Conservation (phyloP, 2,329 filamentous ascomycete genomes). For the Trichoderma arundinaceum region DNA sequence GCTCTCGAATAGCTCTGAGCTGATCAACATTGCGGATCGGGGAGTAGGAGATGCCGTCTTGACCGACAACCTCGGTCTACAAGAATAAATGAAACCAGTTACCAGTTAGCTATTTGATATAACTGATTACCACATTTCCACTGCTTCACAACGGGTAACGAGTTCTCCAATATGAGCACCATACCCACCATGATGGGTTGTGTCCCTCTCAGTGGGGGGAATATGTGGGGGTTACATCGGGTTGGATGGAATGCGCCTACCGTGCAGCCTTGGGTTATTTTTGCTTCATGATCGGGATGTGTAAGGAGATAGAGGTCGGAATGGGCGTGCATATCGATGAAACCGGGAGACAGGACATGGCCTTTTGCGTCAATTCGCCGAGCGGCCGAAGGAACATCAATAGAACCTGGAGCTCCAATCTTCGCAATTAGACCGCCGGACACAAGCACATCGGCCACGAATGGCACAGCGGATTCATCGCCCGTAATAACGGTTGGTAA, state of each 20-base stretch:
- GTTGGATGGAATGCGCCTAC: slow-evolving; percentile 31
- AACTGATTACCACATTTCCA: neutral
- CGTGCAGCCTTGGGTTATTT: slow-evolving; percentile 39
- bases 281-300: slow-evolving; percentile 36
- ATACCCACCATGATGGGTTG: neutral
- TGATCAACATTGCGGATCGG: slow-evolving; percentile 34
- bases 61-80: slow-evolving; percentile 38
- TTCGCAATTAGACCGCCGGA: slow-evolving; percentile 34
- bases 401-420: slow-evolving; percentile 33
- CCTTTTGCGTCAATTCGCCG: slow-evolving; percentile 35
- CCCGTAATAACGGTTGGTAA: slow-evolving; percentile 37
- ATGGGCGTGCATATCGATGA: slow-evolving; percentile 40
- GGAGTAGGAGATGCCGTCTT: slow-evolving; percentile 38
- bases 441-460: slow-evolving; percentile 37
- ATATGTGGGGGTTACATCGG: slow-evolving; percentile 17
- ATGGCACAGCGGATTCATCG: slow-evolving; percentile 34
- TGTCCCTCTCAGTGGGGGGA: slow-evolving; percentile 9
- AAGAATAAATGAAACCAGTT: neutral
- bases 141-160: neutral
- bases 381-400: slow-evolving; percentile 28
- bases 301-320: slow-evolving; percentile 38
- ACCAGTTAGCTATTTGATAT: neutral
- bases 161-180: neutral
- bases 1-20: slow-evolving; percentile 35
- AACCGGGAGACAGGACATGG: slow-evolving; percentile 36